These are phyloP conservation scores for Starmerella sp. DNA, from an alignment of 805 yeast genomes.

Conservation along the genomic window DNA sequence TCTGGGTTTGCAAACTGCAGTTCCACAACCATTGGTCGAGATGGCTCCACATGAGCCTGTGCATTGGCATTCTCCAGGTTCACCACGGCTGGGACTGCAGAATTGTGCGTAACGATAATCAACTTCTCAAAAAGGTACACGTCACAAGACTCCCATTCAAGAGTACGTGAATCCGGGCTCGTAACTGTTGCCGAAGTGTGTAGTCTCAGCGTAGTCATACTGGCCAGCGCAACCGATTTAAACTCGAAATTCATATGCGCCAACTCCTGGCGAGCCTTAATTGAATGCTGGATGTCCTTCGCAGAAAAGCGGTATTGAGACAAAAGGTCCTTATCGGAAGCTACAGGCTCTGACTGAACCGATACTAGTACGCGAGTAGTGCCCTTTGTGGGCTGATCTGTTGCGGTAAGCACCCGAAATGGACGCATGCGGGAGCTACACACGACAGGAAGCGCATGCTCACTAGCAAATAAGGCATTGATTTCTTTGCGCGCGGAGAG, in stretches of 20 bases:
- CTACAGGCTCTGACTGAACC: background rate
- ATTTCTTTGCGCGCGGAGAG: background rate
- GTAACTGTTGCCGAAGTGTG: background rate
- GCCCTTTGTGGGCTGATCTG: background rate
- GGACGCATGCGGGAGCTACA: background rate
- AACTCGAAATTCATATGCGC: background rate
- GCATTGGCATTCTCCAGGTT: background rate
- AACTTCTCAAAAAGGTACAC: constrained; percentile 4
- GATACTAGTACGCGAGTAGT: background rate
- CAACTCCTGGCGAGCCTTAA: background rate
- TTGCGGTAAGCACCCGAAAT: background rate
- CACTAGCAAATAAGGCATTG: background rate
- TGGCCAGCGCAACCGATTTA: background rate
- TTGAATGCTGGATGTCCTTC: constrained; percentile 4
- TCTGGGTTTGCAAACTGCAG: background rate
- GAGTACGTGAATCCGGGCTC: background rate
- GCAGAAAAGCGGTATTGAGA: constrained; percentile 4
- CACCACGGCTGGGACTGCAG: background rate
- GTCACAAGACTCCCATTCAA: constrained; percentile 2
- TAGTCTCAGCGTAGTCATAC: constrained; percentile 9
- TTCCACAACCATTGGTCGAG: background rate
- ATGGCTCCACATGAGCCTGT: background rate
- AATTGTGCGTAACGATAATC: constrained; percentile 1
- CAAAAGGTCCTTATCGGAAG: background rate
- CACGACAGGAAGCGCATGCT: background rate